Conservation (phyloP, 2,329 filamentous ascomycete species). For the Ascochyta pisi region DNA sequence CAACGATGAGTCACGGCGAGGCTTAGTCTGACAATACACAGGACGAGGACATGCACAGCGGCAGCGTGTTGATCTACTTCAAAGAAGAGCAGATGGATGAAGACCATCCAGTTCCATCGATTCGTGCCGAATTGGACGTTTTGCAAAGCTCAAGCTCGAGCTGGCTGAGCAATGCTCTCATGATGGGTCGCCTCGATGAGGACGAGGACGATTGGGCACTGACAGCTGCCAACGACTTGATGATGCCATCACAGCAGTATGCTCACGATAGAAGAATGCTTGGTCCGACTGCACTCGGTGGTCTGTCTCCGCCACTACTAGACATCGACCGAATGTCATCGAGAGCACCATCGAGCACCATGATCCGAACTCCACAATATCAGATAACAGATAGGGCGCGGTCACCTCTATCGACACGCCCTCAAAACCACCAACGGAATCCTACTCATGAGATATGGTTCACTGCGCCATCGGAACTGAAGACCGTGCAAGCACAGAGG, state of each 20-base stretch:
- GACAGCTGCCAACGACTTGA: constrained; percentile 32
- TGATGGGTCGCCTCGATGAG: constrained; percentile 46
- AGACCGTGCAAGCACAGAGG: constrained; percentile 56
- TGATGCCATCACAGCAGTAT: constrained; percentile 19
- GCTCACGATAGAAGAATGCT: constrained; percentile 36
- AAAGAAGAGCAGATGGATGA: constrained; percentile 48
- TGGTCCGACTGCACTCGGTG: constrained; percentile 32
- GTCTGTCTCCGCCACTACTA: constrained; percentile 38
- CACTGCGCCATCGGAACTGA: constrained; percentile 61
- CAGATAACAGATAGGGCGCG: constrained; percentile 23
- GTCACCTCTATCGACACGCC: constrained; percentile 24
- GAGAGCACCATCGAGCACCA: constrained; percentile 2
- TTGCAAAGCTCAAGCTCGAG: constrained; percentile 48
- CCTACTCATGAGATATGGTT: constrained; percentile 65
- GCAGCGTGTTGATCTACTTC: constrained; percentile 49
- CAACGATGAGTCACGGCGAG: not conserved
- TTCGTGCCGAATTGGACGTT: constrained; percentile 44
- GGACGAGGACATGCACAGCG: constrained; percentile 50
- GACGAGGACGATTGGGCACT: constrained; percentile 42
- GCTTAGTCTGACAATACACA: constrained; percentile 22
- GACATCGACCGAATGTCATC: constrained; percentile 31
- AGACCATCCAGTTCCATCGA: constrained; percentile 45
- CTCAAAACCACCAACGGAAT: constrained; percentile 16
- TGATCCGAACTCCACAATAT: not conserved
- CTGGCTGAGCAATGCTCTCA: constrained; percentile 47